Conservation (phyloP, 768 basidiomycete species). For the Scleroderma citrinum region DNA sequence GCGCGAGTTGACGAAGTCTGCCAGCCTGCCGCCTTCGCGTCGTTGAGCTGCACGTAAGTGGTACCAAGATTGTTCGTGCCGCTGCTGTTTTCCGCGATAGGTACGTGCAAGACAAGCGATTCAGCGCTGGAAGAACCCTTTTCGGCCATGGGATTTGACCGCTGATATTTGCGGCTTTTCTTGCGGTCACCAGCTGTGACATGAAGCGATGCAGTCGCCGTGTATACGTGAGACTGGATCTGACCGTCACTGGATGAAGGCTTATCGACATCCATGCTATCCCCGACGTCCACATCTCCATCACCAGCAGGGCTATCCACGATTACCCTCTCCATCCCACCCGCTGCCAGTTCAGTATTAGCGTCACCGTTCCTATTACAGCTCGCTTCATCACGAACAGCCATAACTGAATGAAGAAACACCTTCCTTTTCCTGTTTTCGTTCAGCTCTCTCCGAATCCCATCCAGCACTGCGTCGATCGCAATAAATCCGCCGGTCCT, state of each 20-base stretch:
- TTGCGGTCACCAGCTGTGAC: conserved; percentile 25
- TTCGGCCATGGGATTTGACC: neutral
- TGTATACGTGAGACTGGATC: conserved; percentile 2
- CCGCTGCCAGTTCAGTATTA: conserved; percentile 7
- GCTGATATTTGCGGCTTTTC: conserved; percentile 11
- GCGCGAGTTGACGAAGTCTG: conserved; percentile 31
- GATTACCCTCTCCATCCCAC: conserved; percentile 1
- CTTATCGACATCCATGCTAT: conserved; percentile 25
- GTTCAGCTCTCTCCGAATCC: conserved; percentile 53
- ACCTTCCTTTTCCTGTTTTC: conserved; percentile 24
- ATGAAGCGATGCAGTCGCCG: conserved; percentile 20
- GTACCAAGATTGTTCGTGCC: conserved; percentile 15
- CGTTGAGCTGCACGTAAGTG: conserved; percentile 9
- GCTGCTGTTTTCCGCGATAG: conserved; percentile 11
- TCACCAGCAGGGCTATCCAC: conserved; percentile 3
- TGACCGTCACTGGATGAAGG: neutral
- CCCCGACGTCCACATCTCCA: conserved; percentile 4
- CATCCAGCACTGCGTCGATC: conserved; percentile 80
- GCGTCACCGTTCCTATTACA: neutral
- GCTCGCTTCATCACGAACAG: neutral
- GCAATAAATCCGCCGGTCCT: conserved; percentile 92
- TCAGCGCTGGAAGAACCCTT: conserved; percentile 14
- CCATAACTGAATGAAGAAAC: conserved; percentile 2
- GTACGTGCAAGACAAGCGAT: conserved; percentile 27
- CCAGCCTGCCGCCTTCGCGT: conserved; percentile 18